Evolutionary conservation across 805 yeast species (phyloP), one percentile per base, ranked within the genome.

Genomic region (Starmerella vaccinii): DNA sequence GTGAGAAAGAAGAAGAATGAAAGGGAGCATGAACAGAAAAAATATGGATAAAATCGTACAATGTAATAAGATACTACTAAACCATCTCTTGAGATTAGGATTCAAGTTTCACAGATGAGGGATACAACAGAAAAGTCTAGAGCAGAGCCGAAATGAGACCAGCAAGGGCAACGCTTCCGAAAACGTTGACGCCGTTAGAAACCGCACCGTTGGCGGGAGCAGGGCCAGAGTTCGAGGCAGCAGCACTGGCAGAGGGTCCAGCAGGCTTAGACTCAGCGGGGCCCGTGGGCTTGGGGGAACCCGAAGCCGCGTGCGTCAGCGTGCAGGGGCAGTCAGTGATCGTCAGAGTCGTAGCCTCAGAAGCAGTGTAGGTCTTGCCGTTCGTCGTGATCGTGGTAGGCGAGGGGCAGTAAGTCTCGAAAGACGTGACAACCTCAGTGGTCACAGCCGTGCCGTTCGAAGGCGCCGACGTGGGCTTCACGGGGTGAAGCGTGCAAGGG

Each of bases 251-350:
- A 22, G 41, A 22, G 7, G 43, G 43, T 3, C 32, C 43, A 21
- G 43, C 43, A n/a, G 41, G 4, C 5, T n/a, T 22, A 24, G 45
- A 26, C 27, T 8, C 34, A 24, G 29, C 26, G 18, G 42, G 29
- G n/a, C 39, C 38, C 15, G 50, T 33, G 49, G 58, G 55, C 10
- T 46, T 57, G 19, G 55, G 49, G 22, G 49, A 51, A 18, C 51
- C 51, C 24, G 78, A 74, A 32, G 35, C 16, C 8, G 35, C 18
- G 63, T 41, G 45, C 24, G 45, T 41, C 8, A 79, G 63, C 65
- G 89, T 82, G 74, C 94, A 84, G 66, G 87, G 88, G 68, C 84
- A 79, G 74, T 84, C 81, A 63, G 92, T 83, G 77, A 84, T 75
- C 68, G 90, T 83, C 64, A 84, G 68, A 61, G 92, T 83, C 67